Evolutionary conservation across 2,329 filamentous ascomycete genomes (phyloP).

Genomic region (Clarireedia paspali): DNA sequence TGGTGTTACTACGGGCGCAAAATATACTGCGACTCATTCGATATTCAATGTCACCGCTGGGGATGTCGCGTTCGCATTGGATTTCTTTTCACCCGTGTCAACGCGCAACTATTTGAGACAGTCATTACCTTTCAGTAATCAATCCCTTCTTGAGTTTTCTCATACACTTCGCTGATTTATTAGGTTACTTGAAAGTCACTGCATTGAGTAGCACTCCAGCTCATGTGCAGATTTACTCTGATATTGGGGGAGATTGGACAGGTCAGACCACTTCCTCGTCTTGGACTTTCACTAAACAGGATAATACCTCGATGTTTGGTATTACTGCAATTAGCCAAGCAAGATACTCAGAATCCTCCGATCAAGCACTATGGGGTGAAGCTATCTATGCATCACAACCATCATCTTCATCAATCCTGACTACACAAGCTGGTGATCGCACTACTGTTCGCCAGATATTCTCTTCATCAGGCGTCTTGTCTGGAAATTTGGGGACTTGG

Average conservation of each 20-base stretch:
- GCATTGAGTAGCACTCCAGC: background rate
- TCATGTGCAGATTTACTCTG: slow-evolving; percentile 28
- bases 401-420: slow-evolving; percentile 6
- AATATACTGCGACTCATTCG: slow-evolving; percentile 29
- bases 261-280: slow-evolving; percentile 17
- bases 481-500: slow-evolving; percentile 38
- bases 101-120: slow-evolving; percentile 28
- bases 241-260: slow-evolving; percentile 31
- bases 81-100: slow-evolving; percentile 32
- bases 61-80: slow-evolving; percentile 23
- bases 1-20: slow-evolving; percentile 18
- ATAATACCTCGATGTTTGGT: slow-evolving; percentile 9
- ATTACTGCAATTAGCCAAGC: slow-evolving; percentile 2
- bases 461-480: slow-evolving; percentile 35
- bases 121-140: slow-evolving; percentile 31
- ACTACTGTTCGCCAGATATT: slow-evolving; percentile 40
- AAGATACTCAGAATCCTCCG: slow-evolving; percentile 5
- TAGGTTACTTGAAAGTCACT: slow-evolving; percentile 3
- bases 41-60: slow-evolving; percentile 25
- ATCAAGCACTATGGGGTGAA: slow-evolving; percentile 12
- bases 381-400: slow-evolving; percentile 8
- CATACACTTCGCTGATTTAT: background rate
- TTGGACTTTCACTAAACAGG: slow-evolving; percentile 9
- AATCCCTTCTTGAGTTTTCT: slow-evolving; percentile 17
- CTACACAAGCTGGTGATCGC: slow-evolving; percentile 7